Conservation (phyloP, 257 asterid species). For the Verbascum thapsus region DNA sequence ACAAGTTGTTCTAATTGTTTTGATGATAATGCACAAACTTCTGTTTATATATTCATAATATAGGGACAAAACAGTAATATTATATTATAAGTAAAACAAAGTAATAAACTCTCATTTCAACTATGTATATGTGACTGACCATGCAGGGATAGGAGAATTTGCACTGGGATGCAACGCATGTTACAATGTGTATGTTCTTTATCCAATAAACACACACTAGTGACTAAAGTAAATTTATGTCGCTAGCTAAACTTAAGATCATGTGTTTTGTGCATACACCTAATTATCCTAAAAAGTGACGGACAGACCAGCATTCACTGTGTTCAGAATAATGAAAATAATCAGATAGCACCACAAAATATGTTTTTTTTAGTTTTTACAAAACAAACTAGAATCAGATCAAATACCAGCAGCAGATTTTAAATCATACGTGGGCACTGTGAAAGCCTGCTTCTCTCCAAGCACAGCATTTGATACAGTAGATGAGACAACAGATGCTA, state of each 20-base stretch:
- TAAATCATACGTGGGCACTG: conserved; percentile 99
- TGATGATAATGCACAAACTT: conserved; percentile 21
- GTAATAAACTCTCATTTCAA: neutral
- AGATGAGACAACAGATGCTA: conserved; percentile 96
- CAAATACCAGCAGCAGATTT: conserved; percentile 99
- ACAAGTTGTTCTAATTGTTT: conserved; percentile 2
- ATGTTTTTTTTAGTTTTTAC: conserved; percentile 32
- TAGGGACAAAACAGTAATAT: neutral
- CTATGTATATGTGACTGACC: conserved; percentile 14
- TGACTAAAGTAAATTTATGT: neutral
- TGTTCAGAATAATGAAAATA: conserved; percentile 17
- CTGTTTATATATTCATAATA: conserved; percentile 7
- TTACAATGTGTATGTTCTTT: conserved; percentile 3
- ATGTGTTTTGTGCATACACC: neutral
- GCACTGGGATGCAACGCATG: conserved; percentile 1
- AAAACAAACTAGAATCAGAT: conserved; percentile 61
- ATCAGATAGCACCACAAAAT: conserved; percentile 25
- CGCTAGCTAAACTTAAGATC: conserved; percentile 16
- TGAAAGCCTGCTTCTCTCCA: conserved; percentile 96
- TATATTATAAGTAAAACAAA: neutral
- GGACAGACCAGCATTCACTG: conserved; percentile 14
- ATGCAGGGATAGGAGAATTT: neutral
- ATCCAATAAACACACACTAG: conserved; percentile 13
- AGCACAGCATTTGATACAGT: conserved; percentile 98
- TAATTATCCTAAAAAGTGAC: conserved; percentile 3